These are phyloP conservation scores for Kodamaea derodonti DNA, from an alignment of 1,139 yeast genomes.

Conservation along the genomic window DNA sequence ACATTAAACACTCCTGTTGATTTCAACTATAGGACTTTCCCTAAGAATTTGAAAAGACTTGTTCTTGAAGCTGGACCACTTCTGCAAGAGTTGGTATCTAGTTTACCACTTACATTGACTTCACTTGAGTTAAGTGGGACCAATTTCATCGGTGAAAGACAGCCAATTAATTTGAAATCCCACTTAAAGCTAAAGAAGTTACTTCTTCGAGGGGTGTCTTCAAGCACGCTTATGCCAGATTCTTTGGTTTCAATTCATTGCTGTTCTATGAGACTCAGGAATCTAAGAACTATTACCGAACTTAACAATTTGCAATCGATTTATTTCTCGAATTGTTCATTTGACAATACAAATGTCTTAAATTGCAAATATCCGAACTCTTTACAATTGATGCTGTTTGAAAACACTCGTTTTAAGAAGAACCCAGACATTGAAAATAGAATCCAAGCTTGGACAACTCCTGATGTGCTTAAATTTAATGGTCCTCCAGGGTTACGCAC, in stretches of 20 bases:
- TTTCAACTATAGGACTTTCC: background rate
- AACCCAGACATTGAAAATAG: background rate
- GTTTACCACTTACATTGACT: background rate
- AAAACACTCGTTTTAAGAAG: background rate
- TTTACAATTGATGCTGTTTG: background rate
- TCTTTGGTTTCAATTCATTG: background rate
- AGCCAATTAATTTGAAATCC: background rate
- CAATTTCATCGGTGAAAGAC: background rate
- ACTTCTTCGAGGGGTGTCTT: background rate
- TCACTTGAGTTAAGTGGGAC: background rate
- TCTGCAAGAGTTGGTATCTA: background rate
- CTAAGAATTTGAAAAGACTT: background rate
- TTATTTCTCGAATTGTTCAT: background rate
- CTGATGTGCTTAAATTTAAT: background rate
- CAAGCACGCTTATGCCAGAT: background rate
- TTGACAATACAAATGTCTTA: background rate
- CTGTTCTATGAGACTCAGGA: background rate
- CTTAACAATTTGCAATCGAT: background rate
- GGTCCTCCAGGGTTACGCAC: background rate
- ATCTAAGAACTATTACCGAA: background rate
- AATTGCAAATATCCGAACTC: background rate
- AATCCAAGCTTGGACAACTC: background rate
- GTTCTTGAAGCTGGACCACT: background rate
- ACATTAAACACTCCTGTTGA: background rate
- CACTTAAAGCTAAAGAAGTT: background rate